Conservation (phyloP, 2,329 filamentous ascomycete genomes). For the Fusarium sp. region DNA sequence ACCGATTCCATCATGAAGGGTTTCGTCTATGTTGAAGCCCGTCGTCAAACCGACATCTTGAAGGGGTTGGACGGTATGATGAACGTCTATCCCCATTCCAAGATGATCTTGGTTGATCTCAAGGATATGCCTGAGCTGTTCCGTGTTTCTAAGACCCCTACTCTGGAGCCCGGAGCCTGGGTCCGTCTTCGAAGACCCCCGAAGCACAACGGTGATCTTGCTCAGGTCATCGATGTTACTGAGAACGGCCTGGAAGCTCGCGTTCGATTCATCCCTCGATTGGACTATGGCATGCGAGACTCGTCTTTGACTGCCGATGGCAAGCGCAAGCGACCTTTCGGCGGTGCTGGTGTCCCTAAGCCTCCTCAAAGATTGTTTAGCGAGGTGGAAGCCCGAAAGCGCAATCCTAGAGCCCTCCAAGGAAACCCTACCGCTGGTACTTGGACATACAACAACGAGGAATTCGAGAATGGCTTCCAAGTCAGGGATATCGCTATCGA, state of each 20-base stretch:
- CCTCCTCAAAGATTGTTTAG: constrained; percentile 93
- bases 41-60: constrained; percentile 86
- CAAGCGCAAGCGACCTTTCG: constrained; percentile 82
- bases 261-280: constrained; percentile 86
- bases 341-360: constrained; percentile 66
- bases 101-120: constrained; percentile 89
- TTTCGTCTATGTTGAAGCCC: constrained; percentile 94
- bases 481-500: constrained; percentile 95
- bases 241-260: constrained; percentile 91
- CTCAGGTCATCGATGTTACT: constrained; percentile 91
- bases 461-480: constrained; percentile 92
- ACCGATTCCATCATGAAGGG: constrained; percentile 86
- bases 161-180: constrained; percentile 88
- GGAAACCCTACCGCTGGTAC: constrained; percentile 81
- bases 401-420: constrained; percentile 72
- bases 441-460: constrained; percentile 88
- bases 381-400: constrained; percentile 91
- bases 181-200: constrained; percentile 84
- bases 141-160: constrained; percentile 85
- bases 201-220: constrained; percentile 89
- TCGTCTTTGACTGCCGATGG: constrained; percentile 69
- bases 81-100: constrained; percentile 89
- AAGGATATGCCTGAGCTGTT: constrained; percentile 99
- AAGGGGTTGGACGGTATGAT: constrained; percentile 84
- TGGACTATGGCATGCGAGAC: constrained; percentile 92